Percentiles rank a stretch among this genome's conserved stretches.
Conservation (phyloP, 164 flowering plant species). For the Stephania cephalantha region DNA sequence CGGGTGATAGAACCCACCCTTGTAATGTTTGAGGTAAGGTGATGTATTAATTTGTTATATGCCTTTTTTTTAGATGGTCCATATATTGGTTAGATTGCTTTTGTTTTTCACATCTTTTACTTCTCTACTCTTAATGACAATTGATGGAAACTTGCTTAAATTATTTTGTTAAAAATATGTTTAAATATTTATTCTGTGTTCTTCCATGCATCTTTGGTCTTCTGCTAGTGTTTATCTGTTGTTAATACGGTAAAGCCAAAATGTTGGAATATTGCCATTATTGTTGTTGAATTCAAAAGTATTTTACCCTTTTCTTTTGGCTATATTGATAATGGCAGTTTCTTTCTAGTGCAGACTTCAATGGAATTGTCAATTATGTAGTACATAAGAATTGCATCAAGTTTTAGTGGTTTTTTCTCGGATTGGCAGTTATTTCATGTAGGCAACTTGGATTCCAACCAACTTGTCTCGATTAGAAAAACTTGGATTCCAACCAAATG, state of each 20-base stretch:
- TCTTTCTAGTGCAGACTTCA: not conserved
- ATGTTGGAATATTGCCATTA: not conserved
- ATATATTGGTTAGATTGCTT: no score
- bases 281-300: not conserved
- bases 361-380: not conserved
- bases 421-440: not conserved
- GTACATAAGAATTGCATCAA: not conserved
- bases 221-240: not conserved
- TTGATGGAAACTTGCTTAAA: not conserved
- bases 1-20: slow-evolving; percentile 87
- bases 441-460: slow-evolving; percentile 2
- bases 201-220: not conserved
- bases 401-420: not conserved
- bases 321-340: no score
- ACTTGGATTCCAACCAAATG: not conserved
- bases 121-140: not conserved
- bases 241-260: not conserved
- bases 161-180: not conserved
- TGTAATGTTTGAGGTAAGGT: slow-evolving; percentile 87
- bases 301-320: no score
- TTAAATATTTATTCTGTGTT: not conserved
- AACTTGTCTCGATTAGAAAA: not conserved
- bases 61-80: no score
- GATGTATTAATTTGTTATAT: not conserved
- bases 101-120: not conserved